Evolutionary conservation across 139 green algal genomes (phyloP).

Genomic region (Eudorina sp.): DNA sequence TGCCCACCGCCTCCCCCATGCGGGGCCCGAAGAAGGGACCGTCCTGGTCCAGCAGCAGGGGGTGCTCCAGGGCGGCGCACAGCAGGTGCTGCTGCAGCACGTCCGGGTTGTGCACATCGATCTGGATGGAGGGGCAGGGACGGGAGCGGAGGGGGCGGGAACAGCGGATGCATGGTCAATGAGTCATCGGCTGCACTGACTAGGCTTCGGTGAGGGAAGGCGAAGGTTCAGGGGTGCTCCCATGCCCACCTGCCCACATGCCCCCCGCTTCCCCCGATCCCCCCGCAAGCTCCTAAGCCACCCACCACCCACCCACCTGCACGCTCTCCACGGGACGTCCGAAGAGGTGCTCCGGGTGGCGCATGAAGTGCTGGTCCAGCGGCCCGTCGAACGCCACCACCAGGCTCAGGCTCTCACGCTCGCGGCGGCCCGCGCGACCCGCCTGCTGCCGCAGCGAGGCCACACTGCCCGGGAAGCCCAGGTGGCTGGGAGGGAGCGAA

Average conservation of each 20-base stretch:
- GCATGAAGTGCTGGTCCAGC: conserved; percentile 97
- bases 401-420: conserved; percentile 81
- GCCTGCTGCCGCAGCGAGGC: conserved; percentile 94
- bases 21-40: background rate
- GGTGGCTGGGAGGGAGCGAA: conserved; percentile 56
- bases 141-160: background rate
- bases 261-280: background rate
- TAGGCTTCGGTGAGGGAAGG: no score
- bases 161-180: no score
- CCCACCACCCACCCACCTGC: conserved; percentile 61
- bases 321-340: conserved; percentile 80
- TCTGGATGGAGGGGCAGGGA: conserved; percentile 29
- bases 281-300: conserved; percentile 76
- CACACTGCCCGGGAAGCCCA: conserved; percentile 80
- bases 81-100: conserved; percentile 86
- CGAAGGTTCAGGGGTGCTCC: background rate
- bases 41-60: conserved; percentile 64
- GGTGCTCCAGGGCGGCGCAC: conserved; percentile 87
- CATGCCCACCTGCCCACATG: background rate
- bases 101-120: conserved; percentile 81
- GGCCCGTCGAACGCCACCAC: conserved; percentile 93
- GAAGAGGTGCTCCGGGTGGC: conserved; percentile 85
- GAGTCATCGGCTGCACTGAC: no score
- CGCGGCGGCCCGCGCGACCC: conserved; percentile 89
- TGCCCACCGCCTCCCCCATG: background rate